Evolutionary conservation across 2,329 filamentous ascomycete genomes (phyloP), one percentile per base, ranked within the genome.

Genomic region (Trichophyton benhamiae): DNA sequence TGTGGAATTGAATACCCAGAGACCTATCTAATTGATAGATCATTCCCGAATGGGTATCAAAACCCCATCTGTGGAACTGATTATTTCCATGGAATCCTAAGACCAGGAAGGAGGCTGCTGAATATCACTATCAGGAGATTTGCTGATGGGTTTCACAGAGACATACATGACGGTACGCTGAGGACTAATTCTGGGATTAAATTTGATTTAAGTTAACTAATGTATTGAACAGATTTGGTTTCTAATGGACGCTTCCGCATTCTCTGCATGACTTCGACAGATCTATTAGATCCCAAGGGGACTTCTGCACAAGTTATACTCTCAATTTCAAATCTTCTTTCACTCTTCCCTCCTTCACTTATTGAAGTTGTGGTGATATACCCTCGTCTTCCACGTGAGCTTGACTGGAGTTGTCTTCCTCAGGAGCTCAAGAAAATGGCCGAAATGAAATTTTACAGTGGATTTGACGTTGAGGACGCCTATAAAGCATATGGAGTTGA

Each of bases 231-330:
- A 74, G 72, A 74, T 36, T 71, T 75, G 60, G 63, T 64, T 4
- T 74, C 73, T 4, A 74, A 68, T 15, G 73, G 72, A 13, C 70
- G 73, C 6, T 74, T 74, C 66, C 70, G 73, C 20, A 70, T 75
- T 36, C 64, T 75, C 4, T 68, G 67, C 49, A 65, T 75, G 3
- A 69, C 72, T 2, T 72, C 72, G 0, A 65, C 66, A 0, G 73
- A 75, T 60, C 66, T 75, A 13, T 63, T 74, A 8, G 63, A 70
- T n/a, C 67, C 67, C 2, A 15, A 67, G 8, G 71, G 72, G 5
- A 61, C 22, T 4, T 73, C 71, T 15, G 33, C 17, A 5, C 6
- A 17, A 17, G 7, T 22, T 15, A 3, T 58, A 13, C 22, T 17
- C n/a, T 27, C 36, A 30, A 42, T 58, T 25, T 27, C n/a, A 13